A percentile compares a stretch with the other conserved stretches of the same genome.
Evolutionary conservation across 768 basidiomycete species (phyloP).

Genomic region (Boletus sp.): DNA sequence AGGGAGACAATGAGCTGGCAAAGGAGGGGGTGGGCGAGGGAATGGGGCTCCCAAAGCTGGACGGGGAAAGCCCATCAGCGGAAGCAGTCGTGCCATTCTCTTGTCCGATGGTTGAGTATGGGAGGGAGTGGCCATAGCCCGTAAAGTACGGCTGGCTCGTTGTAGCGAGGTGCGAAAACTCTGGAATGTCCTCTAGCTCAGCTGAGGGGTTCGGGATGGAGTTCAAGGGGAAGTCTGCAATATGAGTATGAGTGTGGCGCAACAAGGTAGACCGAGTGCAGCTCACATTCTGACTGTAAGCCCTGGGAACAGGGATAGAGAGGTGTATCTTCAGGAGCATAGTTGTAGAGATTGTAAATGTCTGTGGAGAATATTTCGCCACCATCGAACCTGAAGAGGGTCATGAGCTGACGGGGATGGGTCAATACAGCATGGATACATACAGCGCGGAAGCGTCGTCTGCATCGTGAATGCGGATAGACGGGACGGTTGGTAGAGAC

Average conservation of each 20-base stretch:
- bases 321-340: neutral
- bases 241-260: conserved; percentile 19
- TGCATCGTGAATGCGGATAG: conserved; percentile 12
- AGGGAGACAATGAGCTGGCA: conserved; percentile 23
- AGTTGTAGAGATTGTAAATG: neutral
- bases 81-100: neutral
- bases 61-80: conserved; percentile 7
- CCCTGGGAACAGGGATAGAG: conserved; percentile 1
- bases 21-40: conserved; percentile 29
- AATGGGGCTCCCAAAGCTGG: conserved; percentile 11
- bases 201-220: neutral
- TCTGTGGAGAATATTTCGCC: neutral
- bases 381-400: conserved; percentile 7
- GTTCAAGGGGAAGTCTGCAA: neutral
- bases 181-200: conserved; percentile 20
- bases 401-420: conserved; percentile 7
- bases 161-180: conserved; percentile 14
- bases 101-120: conserved; percentile 13
- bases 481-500: conserved; percentile 9
- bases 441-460: conserved; percentile 16
- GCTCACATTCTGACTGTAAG: conserved; percentile 6
- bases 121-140: neutral
- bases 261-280: neutral
- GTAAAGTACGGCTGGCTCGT: conserved; percentile 6
- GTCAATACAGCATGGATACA: conserved; percentile 5